These are phyloP conservation scores for Moelleriella libera DNA, from an alignment of 2,329 filamentous ascomycete species.

Conservation along the genomic window DNA sequence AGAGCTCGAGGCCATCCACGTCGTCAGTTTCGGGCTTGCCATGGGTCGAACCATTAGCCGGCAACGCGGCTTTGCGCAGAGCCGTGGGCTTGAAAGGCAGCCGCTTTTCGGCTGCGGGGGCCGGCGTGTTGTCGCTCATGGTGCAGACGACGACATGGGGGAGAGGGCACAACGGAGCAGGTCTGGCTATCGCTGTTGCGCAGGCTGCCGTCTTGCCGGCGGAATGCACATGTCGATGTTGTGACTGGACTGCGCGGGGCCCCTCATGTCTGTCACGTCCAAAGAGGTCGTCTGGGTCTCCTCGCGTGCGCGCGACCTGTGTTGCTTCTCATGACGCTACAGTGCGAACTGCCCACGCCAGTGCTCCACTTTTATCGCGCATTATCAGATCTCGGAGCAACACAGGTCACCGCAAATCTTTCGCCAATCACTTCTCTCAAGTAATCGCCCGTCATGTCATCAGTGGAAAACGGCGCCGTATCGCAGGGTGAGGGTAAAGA, in stretches of 20 bases:
- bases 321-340: no score
- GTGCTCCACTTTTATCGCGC: no score
- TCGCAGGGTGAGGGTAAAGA: slow-evolving; percentile 66
- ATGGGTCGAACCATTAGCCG: slow-evolving; percentile 1
- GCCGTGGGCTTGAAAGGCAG: slow-evolving; percentile 37
- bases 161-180: neutral
- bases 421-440: no score
- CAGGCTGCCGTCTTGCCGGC: neutral
- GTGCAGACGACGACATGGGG: neutral
- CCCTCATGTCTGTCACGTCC: no score
- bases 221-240: no score
- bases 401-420: no score
- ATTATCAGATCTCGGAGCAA: no score
- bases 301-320: no score
- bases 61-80: slow-evolving; percentile 16
- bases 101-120: slow-evolving; percentile 22
- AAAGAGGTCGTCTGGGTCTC: no score
- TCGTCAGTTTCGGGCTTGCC: slow-evolving; percentile 6
- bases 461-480: slow-evolving; percentile 53
- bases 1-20: slow-evolving; percentile 28
- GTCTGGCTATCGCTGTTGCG: neutral
- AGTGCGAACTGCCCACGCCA: no score
- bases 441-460: slow-evolving; percentile 2
- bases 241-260: no score
- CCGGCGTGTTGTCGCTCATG: slow-evolving; percentile 17